Percentiles rank a stretch among this genome's conserved stretches.
Evolutionary conservation across 768 basidiomycete species (phyloP).

Genomic region (Suillus alpinus): DNA sequence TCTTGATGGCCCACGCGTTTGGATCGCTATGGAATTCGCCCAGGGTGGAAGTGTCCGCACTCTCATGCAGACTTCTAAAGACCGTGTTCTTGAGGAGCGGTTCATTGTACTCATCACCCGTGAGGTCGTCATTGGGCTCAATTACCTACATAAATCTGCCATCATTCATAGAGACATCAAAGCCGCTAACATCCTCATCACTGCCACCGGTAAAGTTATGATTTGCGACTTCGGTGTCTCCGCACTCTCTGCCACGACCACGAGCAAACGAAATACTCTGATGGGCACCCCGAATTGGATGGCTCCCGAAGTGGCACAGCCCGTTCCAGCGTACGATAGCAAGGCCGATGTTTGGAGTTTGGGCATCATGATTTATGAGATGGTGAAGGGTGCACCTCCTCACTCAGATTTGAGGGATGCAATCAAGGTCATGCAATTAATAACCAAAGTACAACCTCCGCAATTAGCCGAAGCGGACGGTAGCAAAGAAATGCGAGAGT

Average conservation of each 20-base stretch:
- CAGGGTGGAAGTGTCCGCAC: slow-evolving; percentile 92
- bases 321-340: slow-evolving; percentile 87
- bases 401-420: slow-evolving; percentile 83
- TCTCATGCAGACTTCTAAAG: slow-evolving; percentile 83
- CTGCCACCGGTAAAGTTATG: slow-evolving; percentile 84
- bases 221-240: slow-evolving; percentile 99
- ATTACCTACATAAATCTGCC: slow-evolving; percentile 88
- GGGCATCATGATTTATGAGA: slow-evolving; percentile 94
- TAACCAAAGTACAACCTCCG: slow-evolving; percentile 83
- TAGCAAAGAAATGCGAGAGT: slow-evolving; percentile 84
- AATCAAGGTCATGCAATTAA: slow-evolving; percentile 84
- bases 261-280: slow-evolving; percentile 92
- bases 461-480: slow-evolving; percentile 75
- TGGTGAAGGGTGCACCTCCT: slow-evolving; percentile 95
- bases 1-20: slow-evolving; percentile 91
- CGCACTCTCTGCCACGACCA: slow-evolving; percentile 77
- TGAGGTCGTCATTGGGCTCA: slow-evolving; percentile 84
- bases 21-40: slow-evolving; percentile 99
- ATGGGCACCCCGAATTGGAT: slow-evolving; percentile 99
- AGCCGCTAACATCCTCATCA: slow-evolving; percentile 93
- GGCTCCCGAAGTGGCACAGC: slow-evolving; percentile 96
- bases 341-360: slow-evolving; percentile 99
- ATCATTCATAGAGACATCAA: slow-evolving; percentile 99
- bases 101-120: slow-evolving; percentile 85
- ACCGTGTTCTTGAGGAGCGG: slow-evolving; percentile 80